Evolutionary conservation across 1,284 basidiomycete genomes (phyloP), one percentile per base, ranked within the genome.

Genomic region (Trichosporon faecale): DNA sequence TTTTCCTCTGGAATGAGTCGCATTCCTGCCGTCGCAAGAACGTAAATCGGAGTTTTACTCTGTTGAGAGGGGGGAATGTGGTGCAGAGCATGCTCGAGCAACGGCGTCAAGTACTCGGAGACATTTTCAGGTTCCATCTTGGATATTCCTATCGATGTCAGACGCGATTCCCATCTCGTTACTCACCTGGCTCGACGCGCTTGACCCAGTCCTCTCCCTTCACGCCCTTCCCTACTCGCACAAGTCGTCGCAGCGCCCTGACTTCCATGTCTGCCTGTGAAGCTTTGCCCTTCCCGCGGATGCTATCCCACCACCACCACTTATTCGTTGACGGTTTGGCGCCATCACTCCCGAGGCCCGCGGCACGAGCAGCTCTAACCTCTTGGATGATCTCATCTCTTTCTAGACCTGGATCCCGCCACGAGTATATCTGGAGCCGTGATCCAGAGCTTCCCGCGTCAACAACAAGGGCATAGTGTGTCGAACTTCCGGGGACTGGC

Each of bases 381-480:
- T 98, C 80, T 94, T 75, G 70, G 18, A 83, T 65, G 37, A 83
- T 82, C 74, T 84, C 83, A 29, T 80, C 78, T 3, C 84, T 78
- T 70, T 87, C 85, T 1, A 87, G 83, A 67, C 88, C 87, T 21
- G 94, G 89, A 81, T 98, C 92, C 74, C 88, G 90, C 96, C 96
- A 99, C 78, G 93, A 95, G 86, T 99, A 99, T 75, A 99, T 94
- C 84, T 97, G 95, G 64, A 98, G 87, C 65, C 97, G 88, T 6
- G 95, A 98, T 44, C 96, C 96, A 12, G 95, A 98, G 79, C 94
- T 97, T 74, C 96, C 96, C 77, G 96, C 96, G 86, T 99, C 96
- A 81, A 99, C 92, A 70, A 99, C 94, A 72, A 99, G 90, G 65
- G 94, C 95, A 84, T 96, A 99, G 76, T 91, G 90, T 74, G 93